Evolutionary conservation across 768 basidiomycete genomes (phyloP).

Genomic region (Ramaria sp.): DNA sequence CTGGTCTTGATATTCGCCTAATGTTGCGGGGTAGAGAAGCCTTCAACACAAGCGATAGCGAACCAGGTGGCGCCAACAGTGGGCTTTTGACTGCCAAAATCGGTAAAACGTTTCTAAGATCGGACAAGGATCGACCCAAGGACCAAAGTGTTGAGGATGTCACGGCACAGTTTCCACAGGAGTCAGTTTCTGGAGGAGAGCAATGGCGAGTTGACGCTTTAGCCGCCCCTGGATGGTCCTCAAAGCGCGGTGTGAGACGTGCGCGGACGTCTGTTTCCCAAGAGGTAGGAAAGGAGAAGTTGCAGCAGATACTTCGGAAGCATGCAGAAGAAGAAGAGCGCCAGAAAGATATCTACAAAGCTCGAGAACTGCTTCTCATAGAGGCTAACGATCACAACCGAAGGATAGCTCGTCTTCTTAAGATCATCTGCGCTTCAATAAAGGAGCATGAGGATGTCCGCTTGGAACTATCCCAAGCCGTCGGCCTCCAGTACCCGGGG

Average conservation of each 20-base stretch:
- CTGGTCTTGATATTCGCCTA: neutral
- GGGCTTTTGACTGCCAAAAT: neutral
- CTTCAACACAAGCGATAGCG: slow-evolving; percentile 4
- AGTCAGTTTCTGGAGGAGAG: neutral
- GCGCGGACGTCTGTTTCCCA: neutral
- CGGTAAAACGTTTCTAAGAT: neutral
- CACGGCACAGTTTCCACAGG: neutral
- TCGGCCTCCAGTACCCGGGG: slow-evolving; percentile 35
- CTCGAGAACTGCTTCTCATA: slow-evolving; percentile 27
- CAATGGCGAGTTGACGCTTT: neutral
- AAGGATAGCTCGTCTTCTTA: slow-evolving; percentile 55
- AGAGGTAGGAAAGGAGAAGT: slow-evolving; percentile 22
- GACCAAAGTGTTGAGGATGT: neutral
- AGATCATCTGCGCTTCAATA: slow-evolving; percentile 49
- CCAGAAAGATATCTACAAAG: slow-evolving; percentile 44
- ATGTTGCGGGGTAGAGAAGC: neutral
- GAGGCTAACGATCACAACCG: slow-evolving; percentile 51
- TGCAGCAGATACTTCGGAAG: slow-evolving; percentile 33
- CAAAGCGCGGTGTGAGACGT: neutral
- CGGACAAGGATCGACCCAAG: neutral
- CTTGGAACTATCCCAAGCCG: slow-evolving; percentile 33
- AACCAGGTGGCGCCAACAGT: neutral
- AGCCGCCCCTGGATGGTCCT: neutral
- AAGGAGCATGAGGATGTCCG: slow-evolving; percentile 58
- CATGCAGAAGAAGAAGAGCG: slow-evolving; percentile 43